These are phyloP conservation scores for Metschnikowia santaceciliae DNA, from an alignment of 805 yeast genomes.

Conservation along the genomic window DNA sequence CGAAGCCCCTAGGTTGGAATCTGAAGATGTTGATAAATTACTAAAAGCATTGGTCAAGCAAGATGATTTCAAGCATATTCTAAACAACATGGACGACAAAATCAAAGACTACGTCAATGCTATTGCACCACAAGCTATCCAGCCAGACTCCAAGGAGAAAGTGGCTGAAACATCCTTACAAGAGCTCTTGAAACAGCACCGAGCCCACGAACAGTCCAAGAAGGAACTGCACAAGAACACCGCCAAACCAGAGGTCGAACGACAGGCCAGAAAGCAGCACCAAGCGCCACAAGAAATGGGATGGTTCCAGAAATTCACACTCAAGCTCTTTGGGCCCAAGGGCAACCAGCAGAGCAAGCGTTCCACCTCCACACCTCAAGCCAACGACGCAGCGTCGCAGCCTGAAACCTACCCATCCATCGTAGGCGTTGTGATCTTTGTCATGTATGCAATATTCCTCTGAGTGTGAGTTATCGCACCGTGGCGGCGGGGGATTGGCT, in stretches of 20 bases:
- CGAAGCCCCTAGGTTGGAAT: background rate
- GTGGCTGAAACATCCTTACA: background rate
- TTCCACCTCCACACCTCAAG: background rate
- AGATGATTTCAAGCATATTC: background rate
- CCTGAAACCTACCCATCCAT: slow-evolving; percentile 10
- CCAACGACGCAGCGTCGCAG: slow-evolving; percentile 6
- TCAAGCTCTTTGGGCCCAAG: slow-evolving; percentile 3
- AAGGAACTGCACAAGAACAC: background rate
- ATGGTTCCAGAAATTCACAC: slow-evolving; percentile 1
- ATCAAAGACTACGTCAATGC: background rate
- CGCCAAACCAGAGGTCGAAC: background rate
- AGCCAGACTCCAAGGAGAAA: background rate
- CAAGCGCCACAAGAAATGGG: background rate
- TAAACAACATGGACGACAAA: slow-evolving; percentile 1
- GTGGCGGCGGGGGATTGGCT: background rate
- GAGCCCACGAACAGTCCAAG: background rate
- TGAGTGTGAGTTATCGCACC: background rate
- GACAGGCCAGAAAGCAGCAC: background rate
- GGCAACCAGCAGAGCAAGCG: background rate
- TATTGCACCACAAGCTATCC: background rate
- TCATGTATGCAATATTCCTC: slow-evolving; percentile 8
- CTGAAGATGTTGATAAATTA: background rate
- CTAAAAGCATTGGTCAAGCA: background rate
- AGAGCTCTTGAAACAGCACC: background rate
- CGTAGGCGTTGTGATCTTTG: slow-evolving; percentile 12